Conservation (phyloP, 2,329 filamentous ascomycete genomes). For the Colletotrichum plurivorum region DNA sequence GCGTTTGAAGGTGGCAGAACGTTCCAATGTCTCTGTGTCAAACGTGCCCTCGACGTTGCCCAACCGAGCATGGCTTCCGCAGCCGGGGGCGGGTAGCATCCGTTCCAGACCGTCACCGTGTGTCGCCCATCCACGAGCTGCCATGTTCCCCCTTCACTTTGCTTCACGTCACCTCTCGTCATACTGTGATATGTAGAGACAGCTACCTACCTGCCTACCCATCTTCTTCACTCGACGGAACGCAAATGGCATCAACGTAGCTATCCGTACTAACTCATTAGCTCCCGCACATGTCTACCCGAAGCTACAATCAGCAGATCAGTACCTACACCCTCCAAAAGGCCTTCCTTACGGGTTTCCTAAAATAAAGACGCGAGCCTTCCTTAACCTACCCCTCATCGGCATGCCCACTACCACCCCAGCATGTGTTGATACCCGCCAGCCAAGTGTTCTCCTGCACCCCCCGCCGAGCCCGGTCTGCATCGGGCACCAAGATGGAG, state of each 20-base stretch:
- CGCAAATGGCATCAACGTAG: neutral
- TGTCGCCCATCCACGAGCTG: neutral
- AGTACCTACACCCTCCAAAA: neutral
- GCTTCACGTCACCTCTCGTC: neutral
- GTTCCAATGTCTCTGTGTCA: neutral
- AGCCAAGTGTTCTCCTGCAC: neutral
- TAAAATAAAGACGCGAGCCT: constrained; percentile 4
- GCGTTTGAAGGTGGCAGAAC: neutral
- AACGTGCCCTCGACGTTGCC: neutral
- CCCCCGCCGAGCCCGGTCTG: constrained; percentile 8
- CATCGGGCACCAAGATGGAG: constrained; percentile 30
- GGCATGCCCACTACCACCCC: constrained; percentile 13
- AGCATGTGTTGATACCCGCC: constrained; percentile 26
- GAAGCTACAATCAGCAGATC: neutral
- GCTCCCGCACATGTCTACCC: neutral
- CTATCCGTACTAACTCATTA: no score
- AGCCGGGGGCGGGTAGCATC: neutral
- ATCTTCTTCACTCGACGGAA: neutral
- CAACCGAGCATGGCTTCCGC: neutral
- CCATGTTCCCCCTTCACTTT: neutral
- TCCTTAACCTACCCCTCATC: neutral
- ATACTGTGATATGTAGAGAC: neutral
- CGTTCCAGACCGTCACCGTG: neutral
- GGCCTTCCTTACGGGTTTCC: neutral
- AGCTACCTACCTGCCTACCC: no score